These are phyloP conservation scores for Botryosphaeria agaves DNA, from an alignment of 2,329 filamentous ascomycete species.

Conservation along the genomic window DNA sequence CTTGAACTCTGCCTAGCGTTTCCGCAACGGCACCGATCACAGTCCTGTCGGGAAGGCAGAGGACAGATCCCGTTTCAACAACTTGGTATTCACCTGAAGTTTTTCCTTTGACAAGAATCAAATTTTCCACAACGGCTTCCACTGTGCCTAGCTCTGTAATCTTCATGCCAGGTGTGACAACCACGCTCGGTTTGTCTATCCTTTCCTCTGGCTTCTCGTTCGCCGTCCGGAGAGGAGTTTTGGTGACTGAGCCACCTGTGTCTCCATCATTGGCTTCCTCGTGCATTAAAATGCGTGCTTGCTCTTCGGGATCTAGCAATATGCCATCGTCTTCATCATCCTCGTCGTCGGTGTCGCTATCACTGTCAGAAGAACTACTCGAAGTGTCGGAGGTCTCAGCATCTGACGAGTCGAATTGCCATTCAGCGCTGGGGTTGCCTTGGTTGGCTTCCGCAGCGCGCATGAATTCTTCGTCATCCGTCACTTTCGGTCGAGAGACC, in stretches of 20 bases:
- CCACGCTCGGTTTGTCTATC: constrained; percentile 52
- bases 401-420: constrained; percentile 51
- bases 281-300: constrained; percentile 70
- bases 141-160: constrained; percentile 61
- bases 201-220: constrained; percentile 49
- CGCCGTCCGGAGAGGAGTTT: constrained; percentile 51
- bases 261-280: constrained; percentile 68
- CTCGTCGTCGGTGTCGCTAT: constrained; percentile 33
- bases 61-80: constrained; percentile 64
- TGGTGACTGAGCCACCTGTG: constrained; percentile 34
- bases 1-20: constrained; percentile 68
- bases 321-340: constrained; percentile 47
- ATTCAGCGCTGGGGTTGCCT: constrained; percentile 49
- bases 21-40: constrained; percentile 74
- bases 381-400: constrained; percentile 34
- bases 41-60: constrained; percentile 59
- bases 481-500: background rate
- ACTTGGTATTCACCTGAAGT: constrained; percentile 70
- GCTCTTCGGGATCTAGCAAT: constrained; percentile 64
- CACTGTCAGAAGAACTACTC: constrained; percentile 11
- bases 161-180: constrained; percentile 59
- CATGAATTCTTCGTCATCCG: constrained; percentile 22
- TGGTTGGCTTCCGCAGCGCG: constrained; percentile 26
- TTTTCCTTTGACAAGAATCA: constrained; percentile 61
- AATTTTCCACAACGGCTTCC: constrained; percentile 61